phyloP scores from a whole-genome alignment of 495 filamentous ascomycete genomes.

The Aspergillus cavernicola region DNA sequence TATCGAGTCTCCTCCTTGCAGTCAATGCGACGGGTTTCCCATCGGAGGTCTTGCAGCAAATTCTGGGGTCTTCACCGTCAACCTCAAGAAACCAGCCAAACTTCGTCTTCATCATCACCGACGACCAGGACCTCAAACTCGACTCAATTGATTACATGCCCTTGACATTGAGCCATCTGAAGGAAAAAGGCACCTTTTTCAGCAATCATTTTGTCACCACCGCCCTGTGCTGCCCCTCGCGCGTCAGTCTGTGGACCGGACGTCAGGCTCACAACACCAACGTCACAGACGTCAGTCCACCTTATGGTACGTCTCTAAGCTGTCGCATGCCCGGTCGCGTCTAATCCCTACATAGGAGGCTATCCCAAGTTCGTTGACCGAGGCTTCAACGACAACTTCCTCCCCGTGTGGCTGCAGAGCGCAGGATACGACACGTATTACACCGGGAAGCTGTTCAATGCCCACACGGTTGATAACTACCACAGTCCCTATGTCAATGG shows the following conservation, averaged over 20 bases:
- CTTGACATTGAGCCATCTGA: slow-evolving; percentile 42
- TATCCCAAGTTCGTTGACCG: slow-evolving; percentile 62
- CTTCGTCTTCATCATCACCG: slow-evolving; percentile 56
- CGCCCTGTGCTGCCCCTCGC: slow-evolving; percentile 56
- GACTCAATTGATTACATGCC: slow-evolving; percentile 54
- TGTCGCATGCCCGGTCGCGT: not conserved
- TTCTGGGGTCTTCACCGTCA: not conserved
- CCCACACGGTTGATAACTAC: slow-evolving; percentile 52
- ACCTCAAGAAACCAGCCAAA: slow-evolving; percentile 33
- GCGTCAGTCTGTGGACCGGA: slow-evolving; percentile 57
- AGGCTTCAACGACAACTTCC: slow-evolving; percentile 56
- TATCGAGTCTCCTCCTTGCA: not conserved
- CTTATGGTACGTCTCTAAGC: slow-evolving; percentile 43
- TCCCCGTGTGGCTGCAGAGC: slow-evolving; percentile 61
- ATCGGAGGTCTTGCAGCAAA: not conserved
- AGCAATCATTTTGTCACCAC: slow-evolving; percentile 53
- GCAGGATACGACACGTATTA: slow-evolving; percentile 65
- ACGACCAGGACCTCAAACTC: slow-evolving; percentile 57
- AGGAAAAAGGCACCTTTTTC: slow-evolving; percentile 46
- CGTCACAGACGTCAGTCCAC: slow-evolving; percentile 59
- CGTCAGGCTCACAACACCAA: slow-evolving; percentile 66
- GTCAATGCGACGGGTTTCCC: not conserved
- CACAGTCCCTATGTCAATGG: slow-evolving; percentile 49
- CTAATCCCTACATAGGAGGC: slow-evolving; percentile 41
- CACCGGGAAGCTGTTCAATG: slow-evolving; percentile 63